These are phyloP conservation scores for Haematococcus lacustris DNA, from an alignment of 139 green algal genomes.

Conservation along the genomic window DNA sequence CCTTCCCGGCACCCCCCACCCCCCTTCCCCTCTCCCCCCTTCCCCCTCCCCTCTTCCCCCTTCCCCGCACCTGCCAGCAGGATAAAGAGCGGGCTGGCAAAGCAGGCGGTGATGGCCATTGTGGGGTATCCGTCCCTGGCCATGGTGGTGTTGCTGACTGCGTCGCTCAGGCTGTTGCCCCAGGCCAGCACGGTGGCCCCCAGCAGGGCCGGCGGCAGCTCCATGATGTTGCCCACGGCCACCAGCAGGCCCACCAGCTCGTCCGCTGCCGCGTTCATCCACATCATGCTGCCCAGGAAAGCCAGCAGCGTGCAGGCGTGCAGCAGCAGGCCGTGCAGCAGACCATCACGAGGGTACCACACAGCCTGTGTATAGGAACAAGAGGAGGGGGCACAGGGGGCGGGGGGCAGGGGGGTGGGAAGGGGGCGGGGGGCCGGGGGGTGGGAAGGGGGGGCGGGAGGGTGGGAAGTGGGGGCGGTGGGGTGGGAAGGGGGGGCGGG, in stretches of 20 bases:
- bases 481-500: too few species aligned
- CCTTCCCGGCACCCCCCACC: too few species aligned
- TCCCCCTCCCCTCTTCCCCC: too few species aligned
- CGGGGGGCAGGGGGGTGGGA: too few species aligned
- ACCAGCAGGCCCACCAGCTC: conserved; percentile 22
- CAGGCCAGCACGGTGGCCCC: conserved; percentile 43
- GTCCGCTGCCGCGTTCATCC: conserved; percentile 35
- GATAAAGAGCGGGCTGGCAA: conserved; percentile 25
- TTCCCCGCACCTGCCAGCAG: conserved; percentile 13
- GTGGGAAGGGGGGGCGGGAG: too few species aligned
- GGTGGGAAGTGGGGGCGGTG: too few species aligned
- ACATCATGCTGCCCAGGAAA: conserved; percentile 33
- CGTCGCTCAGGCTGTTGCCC: conserved; percentile 48
- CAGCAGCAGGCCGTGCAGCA: too few species aligned
- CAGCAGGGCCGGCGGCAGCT: conserved; percentile 10
- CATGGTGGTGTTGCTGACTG: conserved; percentile 44
- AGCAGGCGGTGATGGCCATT: conserved; percentile 58
- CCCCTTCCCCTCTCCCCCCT: too few species aligned
- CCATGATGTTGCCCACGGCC: conserved; percentile 5
- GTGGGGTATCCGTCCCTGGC: conserved; percentile 32
- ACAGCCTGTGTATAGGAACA: too few species aligned
- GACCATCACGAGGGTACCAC: too few species aligned
- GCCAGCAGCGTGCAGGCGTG: conserved; percentile 26
- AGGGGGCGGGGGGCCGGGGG: too few species aligned
- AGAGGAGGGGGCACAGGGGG: too few species aligned